These are phyloP conservation scores for Botrytis medusae DNA, from an alignment of 2,329 filamentous ascomycete species.

Conservation along the genomic window DNA sequence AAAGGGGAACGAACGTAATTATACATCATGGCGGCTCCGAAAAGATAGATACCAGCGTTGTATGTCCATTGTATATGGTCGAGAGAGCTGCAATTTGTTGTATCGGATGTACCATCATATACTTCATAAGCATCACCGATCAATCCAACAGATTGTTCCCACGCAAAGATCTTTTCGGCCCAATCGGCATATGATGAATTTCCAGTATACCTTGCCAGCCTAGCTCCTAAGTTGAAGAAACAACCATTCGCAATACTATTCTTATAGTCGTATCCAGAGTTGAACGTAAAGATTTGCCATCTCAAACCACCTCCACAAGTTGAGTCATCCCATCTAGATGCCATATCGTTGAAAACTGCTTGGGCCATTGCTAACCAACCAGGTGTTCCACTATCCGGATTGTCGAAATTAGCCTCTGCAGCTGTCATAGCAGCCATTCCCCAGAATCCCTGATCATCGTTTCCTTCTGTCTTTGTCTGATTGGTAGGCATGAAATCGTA, in stretches of 20 bases:
- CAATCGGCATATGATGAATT: slow-evolving; percentile 76
- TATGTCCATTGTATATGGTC: slow-evolving; percentile 66
- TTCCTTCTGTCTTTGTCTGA: slow-evolving; percentile 60
- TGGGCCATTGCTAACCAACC: slow-evolving; percentile 71
- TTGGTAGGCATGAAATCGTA: slow-evolving; percentile 76
- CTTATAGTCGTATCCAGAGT: slow-evolving; percentile 77
- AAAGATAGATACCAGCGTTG: slow-evolving; percentile 65
- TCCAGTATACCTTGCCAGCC: slow-evolving; percentile 72
- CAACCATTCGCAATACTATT: slow-evolving; percentile 62
- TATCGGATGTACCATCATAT: slow-evolving; percentile 60
- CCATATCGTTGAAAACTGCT: slow-evolving; percentile 70
- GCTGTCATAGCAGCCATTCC: slow-evolving; percentile 68
- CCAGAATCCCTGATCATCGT: slow-evolving; percentile 76
- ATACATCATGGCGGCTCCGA: slow-evolving; percentile 51
- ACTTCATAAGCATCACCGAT: slow-evolving; percentile 55
- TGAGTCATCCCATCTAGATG: slow-evolving; percentile 65
- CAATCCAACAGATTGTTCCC: slow-evolving; percentile 58
- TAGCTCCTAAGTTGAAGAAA: slow-evolving; percentile 61
- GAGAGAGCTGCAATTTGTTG: slow-evolving; percentile 56
- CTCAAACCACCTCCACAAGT: slow-evolving; percentile 73
- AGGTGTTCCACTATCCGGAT: slow-evolving; percentile 55
- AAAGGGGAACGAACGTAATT: slow-evolving; percentile 44
- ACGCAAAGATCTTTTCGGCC: slow-evolving; percentile 72
- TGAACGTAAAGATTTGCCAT: slow-evolving; percentile 84
- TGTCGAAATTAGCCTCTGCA: slow-evolving; percentile 62